A percentile compares a stretch with the other conserved stretches of the same genome.
phyloP scores from a whole-genome alignment of 2,329 filamentous ascomycete species.

The Arachnopeziza araneosa region DNA sequence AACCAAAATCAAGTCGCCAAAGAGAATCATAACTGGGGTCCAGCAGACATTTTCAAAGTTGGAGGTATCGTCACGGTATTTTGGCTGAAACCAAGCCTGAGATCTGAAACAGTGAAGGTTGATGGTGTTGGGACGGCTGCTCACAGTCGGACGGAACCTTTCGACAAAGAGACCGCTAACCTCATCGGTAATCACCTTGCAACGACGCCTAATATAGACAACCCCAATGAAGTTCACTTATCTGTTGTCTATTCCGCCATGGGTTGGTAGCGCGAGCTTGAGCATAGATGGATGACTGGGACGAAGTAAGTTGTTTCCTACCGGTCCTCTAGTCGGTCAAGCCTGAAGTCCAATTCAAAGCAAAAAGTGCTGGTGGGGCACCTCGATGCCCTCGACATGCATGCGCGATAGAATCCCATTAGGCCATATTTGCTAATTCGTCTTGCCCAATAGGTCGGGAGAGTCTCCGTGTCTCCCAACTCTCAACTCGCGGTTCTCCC shows the following conservation, averaged over 20 bases:
- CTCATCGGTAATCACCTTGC: neutral
- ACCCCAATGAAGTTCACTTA: neutral
- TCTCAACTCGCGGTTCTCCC: constrained; percentile 64
- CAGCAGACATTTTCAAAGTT: neutral
- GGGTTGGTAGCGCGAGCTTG: constrained; percentile 16
- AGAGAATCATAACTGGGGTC: too few relatives aligned
- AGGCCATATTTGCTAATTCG: constrained; percentile 8
- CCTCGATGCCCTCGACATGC: constrained; percentile 9
- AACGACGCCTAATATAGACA: neutral
- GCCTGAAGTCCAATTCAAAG: neutral
- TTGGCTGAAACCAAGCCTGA: neutral
- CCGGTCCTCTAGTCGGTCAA: neutral
- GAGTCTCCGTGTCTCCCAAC: constrained; percentile 72
- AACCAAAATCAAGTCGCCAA: too few relatives aligned
- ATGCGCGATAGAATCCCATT: constrained; percentile 6
- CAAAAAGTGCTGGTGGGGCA: constrained; percentile 11
- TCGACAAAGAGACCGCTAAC: neutral
- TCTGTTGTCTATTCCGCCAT: constrained; percentile 7
- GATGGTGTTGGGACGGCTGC: neutral
- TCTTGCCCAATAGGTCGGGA: constrained; percentile 58
- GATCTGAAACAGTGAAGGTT: constrained; percentile 6
- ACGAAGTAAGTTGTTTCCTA: constrained; percentile 48
- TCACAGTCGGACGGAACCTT: neutral
- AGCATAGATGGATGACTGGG: constrained; percentile 57
- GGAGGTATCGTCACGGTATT: neutral